Evolutionary conservation across 2,329 filamentous ascomycete species (phyloP).

Genomic region (Beauveria sp.): DNA sequence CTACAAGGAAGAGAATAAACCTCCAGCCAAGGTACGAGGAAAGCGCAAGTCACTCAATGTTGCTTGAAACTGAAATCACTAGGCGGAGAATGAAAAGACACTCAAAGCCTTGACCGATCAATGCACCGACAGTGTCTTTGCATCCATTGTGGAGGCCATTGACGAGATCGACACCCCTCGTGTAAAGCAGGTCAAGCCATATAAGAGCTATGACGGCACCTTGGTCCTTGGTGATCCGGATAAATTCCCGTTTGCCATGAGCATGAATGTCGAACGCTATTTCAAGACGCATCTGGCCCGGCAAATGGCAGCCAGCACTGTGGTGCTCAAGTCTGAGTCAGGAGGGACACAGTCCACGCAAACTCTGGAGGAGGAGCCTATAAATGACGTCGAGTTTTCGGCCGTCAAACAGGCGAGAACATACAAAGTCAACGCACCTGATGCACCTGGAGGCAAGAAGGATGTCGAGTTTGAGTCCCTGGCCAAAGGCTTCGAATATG

Average conservation of each 20-base stretch:
- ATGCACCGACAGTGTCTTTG: constrained; percentile 63
- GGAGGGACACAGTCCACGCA: constrained; percentile 44
- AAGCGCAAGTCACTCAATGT: neutral
- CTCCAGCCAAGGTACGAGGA: constrained; percentile 51
- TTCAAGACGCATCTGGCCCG: constrained; percentile 75
- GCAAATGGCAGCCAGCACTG: constrained; percentile 69
- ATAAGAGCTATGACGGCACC: constrained; percentile 70
- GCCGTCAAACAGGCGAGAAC: constrained; percentile 69
- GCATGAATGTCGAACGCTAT: constrained; percentile 84
- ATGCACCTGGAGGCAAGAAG: constrained; percentile 67
- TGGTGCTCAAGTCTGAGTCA: constrained; percentile 51
- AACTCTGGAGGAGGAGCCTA: constrained; percentile 39
- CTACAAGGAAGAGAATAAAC: constrained; percentile 86
- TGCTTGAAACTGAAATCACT: neutral
- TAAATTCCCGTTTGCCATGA: constrained; percentile 66
- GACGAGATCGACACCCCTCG: constrained; percentile 70
- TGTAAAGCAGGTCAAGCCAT: constrained; percentile 67
- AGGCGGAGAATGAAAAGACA: constrained; percentile 59
- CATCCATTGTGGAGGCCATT: constrained; percentile 81
- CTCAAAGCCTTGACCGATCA: constrained; percentile 58
- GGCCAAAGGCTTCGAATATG: constrained; percentile 92
- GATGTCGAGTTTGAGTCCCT: constrained; percentile 77
- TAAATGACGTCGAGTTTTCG: constrained; percentile 51
- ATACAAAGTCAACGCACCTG: constrained; percentile 73
- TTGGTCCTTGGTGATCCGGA: constrained; percentile 72